Evolutionary conservation across 2,329 filamentous ascomycete species (phyloP).

Genomic region (Colletotrichum sp.): DNA sequence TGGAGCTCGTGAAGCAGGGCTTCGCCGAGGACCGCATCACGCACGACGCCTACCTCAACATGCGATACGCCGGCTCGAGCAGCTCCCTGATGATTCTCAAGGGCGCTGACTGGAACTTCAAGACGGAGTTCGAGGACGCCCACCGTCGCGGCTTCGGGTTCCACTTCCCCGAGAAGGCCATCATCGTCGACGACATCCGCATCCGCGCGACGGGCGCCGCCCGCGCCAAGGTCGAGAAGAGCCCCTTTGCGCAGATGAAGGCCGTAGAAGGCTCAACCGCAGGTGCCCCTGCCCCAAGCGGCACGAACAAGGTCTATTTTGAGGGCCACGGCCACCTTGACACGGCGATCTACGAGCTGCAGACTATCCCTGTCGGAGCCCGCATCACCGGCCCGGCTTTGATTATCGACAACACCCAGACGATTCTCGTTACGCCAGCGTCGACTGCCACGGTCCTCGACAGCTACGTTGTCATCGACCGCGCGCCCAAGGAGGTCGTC

Average conservation of each 20-base stretch:
- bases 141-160: constrained; percentile 81
- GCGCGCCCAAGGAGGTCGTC: constrained; percentile 36
- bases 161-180: constrained; percentile 39
- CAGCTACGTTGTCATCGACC: constrained; percentile 41
- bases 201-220: constrained; percentile 21
- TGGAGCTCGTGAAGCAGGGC: constrained; percentile 29
- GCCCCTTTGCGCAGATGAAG: constrained; percentile 20
- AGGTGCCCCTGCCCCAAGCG: constrained; percentile 74
- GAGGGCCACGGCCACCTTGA: constrained; percentile 15
- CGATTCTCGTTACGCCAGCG: constrained; percentile 68
- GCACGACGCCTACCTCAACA: constrained; percentile 45
- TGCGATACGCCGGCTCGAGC: constrained; percentile 48
- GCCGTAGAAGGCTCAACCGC: background rate
- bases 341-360: constrained; percentile 9
- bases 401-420: constrained; percentile 75
- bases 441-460: constrained; percentile 37
- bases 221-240: constrained; percentile 18
- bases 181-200: constrained; percentile 23
- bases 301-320: constrained; percentile 42
- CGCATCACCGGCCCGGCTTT: constrained; percentile 67
- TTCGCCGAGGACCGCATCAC: constrained; percentile 42
- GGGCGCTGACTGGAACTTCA: constrained; percentile 49
- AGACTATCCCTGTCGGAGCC: constrained; percentile 9
- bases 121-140: constrained; percentile 70
- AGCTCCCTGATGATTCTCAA: constrained; percentile 43